Evolutionary conservation across 202 grass and related monocot species (phyloP).

Genomic region (Digitaria exilis): DNA sequence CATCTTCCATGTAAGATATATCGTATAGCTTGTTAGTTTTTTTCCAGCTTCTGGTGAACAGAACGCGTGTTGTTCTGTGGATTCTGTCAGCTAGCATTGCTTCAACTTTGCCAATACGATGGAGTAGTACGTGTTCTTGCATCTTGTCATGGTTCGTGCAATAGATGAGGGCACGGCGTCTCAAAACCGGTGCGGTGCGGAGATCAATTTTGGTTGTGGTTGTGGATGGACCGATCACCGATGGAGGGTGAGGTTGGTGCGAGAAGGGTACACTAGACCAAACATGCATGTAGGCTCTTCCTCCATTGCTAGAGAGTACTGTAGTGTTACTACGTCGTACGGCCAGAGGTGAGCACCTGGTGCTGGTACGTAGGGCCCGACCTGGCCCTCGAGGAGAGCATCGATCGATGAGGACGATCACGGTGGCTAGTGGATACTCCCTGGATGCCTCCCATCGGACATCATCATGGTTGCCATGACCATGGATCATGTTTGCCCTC

Average conservation of each 20-base stretch:
- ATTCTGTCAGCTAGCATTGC: background rate
- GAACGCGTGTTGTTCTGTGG: background rate
- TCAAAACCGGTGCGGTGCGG: too few species aligned
- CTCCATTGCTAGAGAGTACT: background rate
- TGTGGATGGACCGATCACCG: too few species aligned
- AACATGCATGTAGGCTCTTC: background rate
- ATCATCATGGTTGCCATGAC: constrained; percentile 25
- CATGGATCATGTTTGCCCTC: background rate
- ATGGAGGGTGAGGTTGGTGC: background rate
- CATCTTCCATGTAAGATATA: background rate
- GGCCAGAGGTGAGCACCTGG: constrained; percentile 3
- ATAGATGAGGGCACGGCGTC: background rate
- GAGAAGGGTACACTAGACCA: background rate
- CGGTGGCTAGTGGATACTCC: background rate
- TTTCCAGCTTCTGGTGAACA: too few species aligned
- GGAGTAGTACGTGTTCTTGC: background rate
- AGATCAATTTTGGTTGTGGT: background rate
- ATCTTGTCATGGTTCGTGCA: background rate
- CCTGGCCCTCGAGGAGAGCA: background rate
- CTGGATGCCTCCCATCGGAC: background rate
- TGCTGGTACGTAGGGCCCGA: background rate
- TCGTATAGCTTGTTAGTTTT: background rate
- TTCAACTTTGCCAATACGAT: background rate
- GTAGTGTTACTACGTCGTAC: background rate
- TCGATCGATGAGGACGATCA: background rate